Base-by-base conservation (phyloP, 106 monocot genomes). In the Alisma plantagoaquatica region DNA sequence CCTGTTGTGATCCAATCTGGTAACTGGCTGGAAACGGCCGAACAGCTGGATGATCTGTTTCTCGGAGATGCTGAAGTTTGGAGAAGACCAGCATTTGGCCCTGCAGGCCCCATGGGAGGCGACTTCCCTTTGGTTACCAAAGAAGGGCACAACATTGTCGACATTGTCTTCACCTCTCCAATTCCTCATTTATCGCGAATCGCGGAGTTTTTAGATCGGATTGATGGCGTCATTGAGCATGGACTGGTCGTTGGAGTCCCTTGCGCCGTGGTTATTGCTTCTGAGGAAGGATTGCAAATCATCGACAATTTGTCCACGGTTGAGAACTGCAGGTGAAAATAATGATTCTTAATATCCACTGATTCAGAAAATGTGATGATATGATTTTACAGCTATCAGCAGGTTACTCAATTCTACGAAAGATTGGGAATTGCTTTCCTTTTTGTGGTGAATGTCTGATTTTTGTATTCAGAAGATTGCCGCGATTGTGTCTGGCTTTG, bases 31-130 rank as follows among this genome's bases (percentile, higher is more conserved):
- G 50, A 57, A 31, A 77, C 74, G 46, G 80, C 80, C 42, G 80
- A 90, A 56, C 54, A 71, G 53, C 73, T 76, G 46, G 84, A 84
- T 51, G 86, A 86, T 43, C 57, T 77, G 17, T 86, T 86, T 63
- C 73, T 86, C 23, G 86, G 81, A 41, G 81, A 86, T 71, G 86
- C 86, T 16, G 86, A 81, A 81, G 90, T 90, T 16, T 90, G 90
- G 90, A 90, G 84, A 50, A 73, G 80, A 61, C 67, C 90, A 61
- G 49, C 80, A 17, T 62, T 57, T 62, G 84, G 90, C 22, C 53
- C 62, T 43, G 74, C 90, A 14, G 84, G 43, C 53, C 89, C 89
- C 29, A n/a, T 69, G 15, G 90, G 89, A 33, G 89, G 89, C 0
- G 67, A 83, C 22, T 83, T 71, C 29, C 88, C 79, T 22, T 62